Evolutionary conservation across 176 grass and related monocot species (phyloP).

Genomic region (Pontederia crassipes): DNA sequence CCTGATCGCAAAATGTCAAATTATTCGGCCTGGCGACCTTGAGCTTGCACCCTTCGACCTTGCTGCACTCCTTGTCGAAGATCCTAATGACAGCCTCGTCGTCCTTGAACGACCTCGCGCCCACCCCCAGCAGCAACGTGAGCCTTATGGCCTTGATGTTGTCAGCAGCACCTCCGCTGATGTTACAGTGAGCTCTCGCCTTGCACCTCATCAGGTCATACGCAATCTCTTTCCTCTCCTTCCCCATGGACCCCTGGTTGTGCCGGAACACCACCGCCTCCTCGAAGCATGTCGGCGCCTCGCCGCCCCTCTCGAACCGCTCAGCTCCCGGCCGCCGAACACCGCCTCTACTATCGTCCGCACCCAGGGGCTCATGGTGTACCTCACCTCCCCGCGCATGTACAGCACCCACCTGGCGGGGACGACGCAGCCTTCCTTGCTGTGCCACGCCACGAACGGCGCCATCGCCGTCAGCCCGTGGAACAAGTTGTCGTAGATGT

Average conservation of each 20-base stretch:
- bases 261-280: slow-evolving; percentile 51
- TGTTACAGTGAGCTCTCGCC: slow-evolving; percentile 36
- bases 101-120: slow-evolving; percentile 52
- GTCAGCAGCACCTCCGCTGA: not conserved
- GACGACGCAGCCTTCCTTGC: slow-evolving; percentile 15
- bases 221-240: slow-evolving; percentile 16
- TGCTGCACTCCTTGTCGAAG: slow-evolving; percentile 35
- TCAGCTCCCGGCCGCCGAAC: slow-evolving; percentile 26
- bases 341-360: not conserved
- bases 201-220: slow-evolving; percentile 49
- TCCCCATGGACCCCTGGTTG: slow-evolving; percentile 23
- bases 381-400: slow-evolving; percentile 38
- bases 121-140: slow-evolving; percentile 40
- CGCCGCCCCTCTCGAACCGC: slow-evolving; percentile 1
- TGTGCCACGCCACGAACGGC: slow-evolving; percentile 46
- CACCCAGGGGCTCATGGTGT: slow-evolving; percentile 38
- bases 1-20: slow-evolving; percentile 58
- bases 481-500: slow-evolving; percentile 58
- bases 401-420: slow-evolving; percentile 49
- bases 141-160: slow-evolving; percentile 18
- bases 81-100: slow-evolving; percentile 31
- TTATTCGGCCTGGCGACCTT: slow-evolving; percentile 29
- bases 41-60: slow-evolving; percentile 27
- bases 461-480: slow-evolving; percentile 41
- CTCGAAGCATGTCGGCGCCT: slow-evolving; percentile 45